These are phyloP conservation scores for Mucor racemosus DNA, from an alignment of 371 early-diverging fungal species.

Conservation along the genomic window DNA sequence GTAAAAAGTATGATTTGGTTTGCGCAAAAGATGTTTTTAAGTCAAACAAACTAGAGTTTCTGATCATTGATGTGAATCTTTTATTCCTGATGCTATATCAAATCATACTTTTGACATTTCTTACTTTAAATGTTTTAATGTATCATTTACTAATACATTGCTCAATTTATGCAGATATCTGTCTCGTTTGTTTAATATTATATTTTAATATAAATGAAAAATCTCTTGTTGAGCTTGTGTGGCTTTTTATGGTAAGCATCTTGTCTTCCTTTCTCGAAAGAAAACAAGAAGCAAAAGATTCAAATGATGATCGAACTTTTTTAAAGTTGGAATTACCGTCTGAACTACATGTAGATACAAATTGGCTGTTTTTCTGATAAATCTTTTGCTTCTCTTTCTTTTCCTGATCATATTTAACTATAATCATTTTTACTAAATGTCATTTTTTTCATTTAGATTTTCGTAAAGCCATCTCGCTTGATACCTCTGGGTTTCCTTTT, in stretches of 20 bases:
- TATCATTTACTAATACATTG: conserved; percentile 9
- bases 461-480: not conserved
- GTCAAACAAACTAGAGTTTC: conserved; percentile 67
- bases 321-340: conserved; percentile 60
- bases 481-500: not conserved
- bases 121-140: not conserved
- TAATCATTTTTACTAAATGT: not conserved
- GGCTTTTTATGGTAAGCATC: conserved; percentile 15
- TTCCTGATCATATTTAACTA: not conserved
- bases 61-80: conserved; percentile 53
- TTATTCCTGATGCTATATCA: conserved; percentile 46
- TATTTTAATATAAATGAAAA: conserved; percentile 7
- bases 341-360: conserved; percentile 44
- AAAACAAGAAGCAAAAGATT: conserved; percentile 14
- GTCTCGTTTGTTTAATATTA: not conserved
- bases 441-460: not conserved
- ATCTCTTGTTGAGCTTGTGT: not conserved
- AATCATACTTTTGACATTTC: conserved; percentile 3
- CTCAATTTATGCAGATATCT: conserved; percentile 11
- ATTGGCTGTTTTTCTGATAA: conserved; percentile 53
- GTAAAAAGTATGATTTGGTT: not conserved
- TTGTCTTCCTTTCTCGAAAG: not conserved
- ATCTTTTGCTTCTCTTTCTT: conserved; percentile 3
- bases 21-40: conserved; percentile 47
- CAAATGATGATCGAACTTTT: conserved; percentile 48